These are phyloP conservation scores for Dianthus caryophyllus DNA, from an alignment of 148 eudicot species.

Conservation along the genomic window DNA sequence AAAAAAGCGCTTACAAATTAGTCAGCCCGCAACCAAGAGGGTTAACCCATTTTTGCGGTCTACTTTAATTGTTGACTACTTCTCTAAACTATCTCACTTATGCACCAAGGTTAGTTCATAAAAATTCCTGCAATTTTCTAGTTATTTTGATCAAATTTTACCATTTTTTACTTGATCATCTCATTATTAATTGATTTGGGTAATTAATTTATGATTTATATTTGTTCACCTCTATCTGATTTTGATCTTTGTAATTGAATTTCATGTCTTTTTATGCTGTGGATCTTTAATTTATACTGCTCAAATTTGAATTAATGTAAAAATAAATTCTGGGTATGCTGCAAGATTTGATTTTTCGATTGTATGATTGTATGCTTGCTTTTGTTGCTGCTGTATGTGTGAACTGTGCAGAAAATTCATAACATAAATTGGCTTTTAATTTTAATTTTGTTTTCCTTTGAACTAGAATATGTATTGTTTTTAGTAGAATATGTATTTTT, in stretches of 20 bases:
- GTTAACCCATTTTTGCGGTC: too few species aligned
- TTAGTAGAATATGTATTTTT: too few species aligned
- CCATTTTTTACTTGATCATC: neutral
- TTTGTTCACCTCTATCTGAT: neutral
- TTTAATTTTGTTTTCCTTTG: neutral
- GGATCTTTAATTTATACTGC: neutral
- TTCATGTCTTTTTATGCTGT: neutral
- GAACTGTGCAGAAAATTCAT: neutral
- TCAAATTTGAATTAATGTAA: neutral
- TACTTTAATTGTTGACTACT: too few species aligned
- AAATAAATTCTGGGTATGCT: slow-evolving; percentile 13
- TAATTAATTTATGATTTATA: neutral
- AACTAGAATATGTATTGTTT: too few species aligned
- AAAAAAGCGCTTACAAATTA: too few species aligned
- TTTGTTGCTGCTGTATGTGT: neutral
- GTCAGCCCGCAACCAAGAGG: too few species aligned
- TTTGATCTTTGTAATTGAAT: slow-evolving; percentile 1
- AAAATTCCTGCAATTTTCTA: too few species aligned
- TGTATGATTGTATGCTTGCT: neutral
- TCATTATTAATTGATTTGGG: neutral
- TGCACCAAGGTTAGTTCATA: too few species aligned
- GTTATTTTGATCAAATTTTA: too few species aligned
- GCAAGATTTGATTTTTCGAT: slow-evolving; percentile 4
- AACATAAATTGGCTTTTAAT: neutral
- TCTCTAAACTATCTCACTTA: too few species aligned